phyloP scores from a whole-genome alignment of 768 basidiomycete genomes.

The Mycena chlorophos region DNA sequence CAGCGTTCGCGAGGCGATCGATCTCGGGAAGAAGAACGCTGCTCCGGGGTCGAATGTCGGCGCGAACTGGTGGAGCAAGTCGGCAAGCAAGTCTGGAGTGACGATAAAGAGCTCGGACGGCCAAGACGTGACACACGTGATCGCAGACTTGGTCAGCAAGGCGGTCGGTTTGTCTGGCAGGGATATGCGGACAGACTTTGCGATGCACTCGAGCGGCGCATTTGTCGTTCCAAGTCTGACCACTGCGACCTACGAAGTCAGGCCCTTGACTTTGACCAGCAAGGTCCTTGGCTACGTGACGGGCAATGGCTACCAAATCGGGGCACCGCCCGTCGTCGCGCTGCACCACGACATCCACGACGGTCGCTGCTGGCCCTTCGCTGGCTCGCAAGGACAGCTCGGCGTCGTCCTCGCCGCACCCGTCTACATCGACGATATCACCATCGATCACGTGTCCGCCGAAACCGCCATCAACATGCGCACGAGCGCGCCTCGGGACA shows the following conservation, averaged over 20 bases:
- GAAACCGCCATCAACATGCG: constrained; percentile 82
- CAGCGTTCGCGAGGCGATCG: constrained; percentile 23
- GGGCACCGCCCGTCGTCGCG: constrained; percentile 82
- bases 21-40: constrained; percentile 15
- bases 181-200: constrained; percentile 84
- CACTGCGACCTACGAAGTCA: constrained; percentile 71
- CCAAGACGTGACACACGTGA: constrained; percentile 65
- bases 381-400: constrained; percentile 73
- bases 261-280: constrained; percentile 48
- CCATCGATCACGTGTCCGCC: constrained; percentile 84
- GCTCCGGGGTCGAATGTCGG: constrained; percentile 32
- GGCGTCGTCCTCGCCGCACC: constrained; percentile 80
- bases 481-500: constrained; percentile 70
- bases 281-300: constrained; percentile 58
- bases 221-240: constrained; percentile 81
- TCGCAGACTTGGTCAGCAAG: constrained; percentile 73
- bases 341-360: constrained; percentile 82
- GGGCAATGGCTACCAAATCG: constrained; percentile 61
- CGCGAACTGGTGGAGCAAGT: constrained; percentile 74
- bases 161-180: constrained; percentile 69
- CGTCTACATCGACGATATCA: constrained; percentile 70
- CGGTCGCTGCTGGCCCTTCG: constrained; percentile 94
- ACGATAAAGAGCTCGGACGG: constrained; percentile 76
- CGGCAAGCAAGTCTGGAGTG: constrained; percentile 47
- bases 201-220: constrained; percentile 80